Evolutionary conservation across 495 filamentous ascomycete genomes (phyloP).

Genomic region (Recurvomyces mirabilis): DNA sequence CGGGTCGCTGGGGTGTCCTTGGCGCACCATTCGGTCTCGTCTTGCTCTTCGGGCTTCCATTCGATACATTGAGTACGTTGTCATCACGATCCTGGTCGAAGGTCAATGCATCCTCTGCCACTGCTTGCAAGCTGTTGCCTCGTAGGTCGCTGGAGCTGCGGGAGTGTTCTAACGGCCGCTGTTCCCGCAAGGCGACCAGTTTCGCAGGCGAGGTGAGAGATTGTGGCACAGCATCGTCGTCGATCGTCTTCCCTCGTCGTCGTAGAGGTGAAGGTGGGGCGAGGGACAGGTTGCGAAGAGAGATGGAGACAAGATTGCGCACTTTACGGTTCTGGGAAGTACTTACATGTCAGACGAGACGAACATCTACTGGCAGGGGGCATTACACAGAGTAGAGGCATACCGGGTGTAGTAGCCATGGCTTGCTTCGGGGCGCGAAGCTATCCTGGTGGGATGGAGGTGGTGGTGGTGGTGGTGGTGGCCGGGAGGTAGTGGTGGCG

Average conservation of each 20-base stretch:
- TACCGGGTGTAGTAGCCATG: too few relatives aligned
- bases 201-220: conserved; percentile 60
- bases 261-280: conserved; percentile 34
- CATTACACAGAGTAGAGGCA: too few relatives aligned
- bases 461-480: too few relatives aligned
- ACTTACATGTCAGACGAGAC: too few relatives aligned
- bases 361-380: too few relatives aligned
- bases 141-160: conserved; percentile 60
- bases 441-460: too few relatives aligned
- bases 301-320: conserved; percentile 77
- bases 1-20: conserved; percentile 7
- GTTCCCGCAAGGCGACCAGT: conserved; percentile 49
- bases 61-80: conserved; percentile 2
- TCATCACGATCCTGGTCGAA: conserved; percentile 6
- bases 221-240: conserved; percentile 67
- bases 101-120: too few relatives aligned
- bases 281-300: conserved; percentile 73
- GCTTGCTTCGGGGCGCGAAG: too few relatives aligned
- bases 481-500: too few relatives aligned
- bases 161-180: conserved; percentile 50
- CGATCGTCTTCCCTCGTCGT: conserved; percentile 61
- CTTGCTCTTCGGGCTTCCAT: conserved; percentile 14
- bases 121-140: too few relatives aligned
- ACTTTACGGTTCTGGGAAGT: conserved; percentile 77
- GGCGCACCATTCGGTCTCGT: background rate